A percentile compares a stretch with the other conserved stretches of the same genome.
These are phyloP conservation scores for Pyracantha coccinea DNA, from an alignment of 331 rosid genomes.

Conservation along the genomic window DNA sequence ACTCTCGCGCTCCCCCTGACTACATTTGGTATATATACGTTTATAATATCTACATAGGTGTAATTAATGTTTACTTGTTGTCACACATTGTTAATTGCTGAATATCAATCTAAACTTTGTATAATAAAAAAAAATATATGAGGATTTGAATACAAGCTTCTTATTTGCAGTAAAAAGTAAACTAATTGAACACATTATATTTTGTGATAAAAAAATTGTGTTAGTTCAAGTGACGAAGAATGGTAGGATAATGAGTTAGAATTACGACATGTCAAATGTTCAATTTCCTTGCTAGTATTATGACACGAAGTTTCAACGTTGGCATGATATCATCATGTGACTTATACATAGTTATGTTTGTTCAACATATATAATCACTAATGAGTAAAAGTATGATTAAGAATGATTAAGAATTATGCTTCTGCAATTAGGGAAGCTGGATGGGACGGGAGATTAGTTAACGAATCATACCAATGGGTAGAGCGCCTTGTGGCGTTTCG, in stretches of 20 bases:
- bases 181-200: no score
- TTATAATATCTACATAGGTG: not conserved
- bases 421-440: conserved; percentile 35
- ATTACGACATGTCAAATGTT: no score
- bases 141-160: no score
- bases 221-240: no score
- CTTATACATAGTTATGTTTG: no score
- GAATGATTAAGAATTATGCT: not conserved
- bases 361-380: not conserved
- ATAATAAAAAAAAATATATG: no score
- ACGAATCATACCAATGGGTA: conserved; percentile 74
- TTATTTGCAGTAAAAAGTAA: no score
- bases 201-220: no score
- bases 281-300: no score
- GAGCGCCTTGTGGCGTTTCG: conserved; percentile 55
- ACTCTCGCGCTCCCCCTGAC: conserved; percentile 50
- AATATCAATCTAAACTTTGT: no score
- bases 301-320: not conserved
- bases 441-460: conserved; percentile 58
- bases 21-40: conserved; percentile 33
- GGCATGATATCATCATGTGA: not conserved
- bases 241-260: no score
- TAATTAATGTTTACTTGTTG: not conserved
- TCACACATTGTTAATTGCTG: not conserved
- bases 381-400: no score